Evolutionary conservation across 495 filamentous ascomycete species (phyloP).

Genomic region (Chaetomium tenue): DNA sequence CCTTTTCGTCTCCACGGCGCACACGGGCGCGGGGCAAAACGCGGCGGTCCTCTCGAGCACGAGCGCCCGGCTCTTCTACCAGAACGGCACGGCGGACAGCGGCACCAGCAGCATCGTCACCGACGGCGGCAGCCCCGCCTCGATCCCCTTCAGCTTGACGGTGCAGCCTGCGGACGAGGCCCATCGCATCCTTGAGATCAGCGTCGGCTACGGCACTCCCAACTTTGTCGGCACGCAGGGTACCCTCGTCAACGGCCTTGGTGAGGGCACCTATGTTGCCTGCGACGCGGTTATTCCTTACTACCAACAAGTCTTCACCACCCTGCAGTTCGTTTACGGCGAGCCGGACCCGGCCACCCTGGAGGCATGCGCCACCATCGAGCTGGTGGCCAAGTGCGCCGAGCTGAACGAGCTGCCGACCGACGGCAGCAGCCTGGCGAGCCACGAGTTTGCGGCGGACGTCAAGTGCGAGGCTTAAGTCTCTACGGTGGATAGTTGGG

Average conservation of each 20-base stretch:
- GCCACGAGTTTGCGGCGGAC: conserved; percentile 30
- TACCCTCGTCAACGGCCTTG: conserved; percentile 21
- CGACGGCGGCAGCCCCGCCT: conserved; percentile 36
- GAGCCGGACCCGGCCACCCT: conserved; percentile 6
- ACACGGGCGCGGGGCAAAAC: conserved; percentile 37
- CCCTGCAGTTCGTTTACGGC: conserved; percentile 30
- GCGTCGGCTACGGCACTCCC: conserved; percentile 27
- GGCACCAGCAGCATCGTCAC: conserved; percentile 32
- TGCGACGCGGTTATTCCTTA: conserved; percentile 33
- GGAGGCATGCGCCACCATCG: conserved; percentile 31
- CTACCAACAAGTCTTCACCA: conserved; percentile 24
- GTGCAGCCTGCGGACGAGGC: conserved; percentile 23
- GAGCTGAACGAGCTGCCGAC: conserved; percentile 26
- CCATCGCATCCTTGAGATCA: conserved; percentile 23
- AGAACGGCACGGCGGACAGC: conserved; percentile 34
- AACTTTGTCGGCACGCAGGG: conserved; percentile 22
- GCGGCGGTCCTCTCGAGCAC: conserved; percentile 30
- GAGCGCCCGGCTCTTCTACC: conserved; percentile 36
- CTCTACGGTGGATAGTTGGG: conserved; percentile 1
- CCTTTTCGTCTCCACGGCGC: conserved; percentile 27
- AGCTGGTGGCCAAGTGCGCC: conserved; percentile 34
- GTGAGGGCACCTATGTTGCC: conserved; percentile 31
- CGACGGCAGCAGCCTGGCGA: conserved; percentile 25
- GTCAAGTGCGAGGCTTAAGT: conserved; percentile 30
- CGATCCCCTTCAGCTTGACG: conserved; percentile 30